These are phyloP conservation scores for Gossypium davidsonii DNA, from an alignment of 441 rosid species.

Conservation along the genomic window DNA sequence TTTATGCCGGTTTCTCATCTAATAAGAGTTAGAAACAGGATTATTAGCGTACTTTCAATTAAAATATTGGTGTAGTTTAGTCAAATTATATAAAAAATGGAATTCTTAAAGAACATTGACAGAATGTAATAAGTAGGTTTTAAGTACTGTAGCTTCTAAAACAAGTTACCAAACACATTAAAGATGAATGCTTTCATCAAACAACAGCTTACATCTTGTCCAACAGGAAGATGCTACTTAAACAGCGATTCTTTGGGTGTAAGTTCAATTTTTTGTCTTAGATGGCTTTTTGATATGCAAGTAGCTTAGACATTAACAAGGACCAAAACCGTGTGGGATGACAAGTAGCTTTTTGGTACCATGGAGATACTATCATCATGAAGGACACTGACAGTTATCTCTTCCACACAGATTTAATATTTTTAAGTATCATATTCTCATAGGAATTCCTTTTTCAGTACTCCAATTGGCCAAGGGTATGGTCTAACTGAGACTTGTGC, in stretches of 20 bases:
- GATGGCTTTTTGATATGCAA: not conserved
- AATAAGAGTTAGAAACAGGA: not conserved
- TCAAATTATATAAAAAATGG: not conserved
- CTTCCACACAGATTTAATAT: not conserved
- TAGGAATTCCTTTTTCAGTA: constrained; percentile 40
- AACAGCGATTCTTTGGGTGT: not conserved
- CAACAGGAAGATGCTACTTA: not conserved
- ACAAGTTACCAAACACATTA: not conserved
- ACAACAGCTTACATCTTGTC: not conserved
- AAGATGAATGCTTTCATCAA: not conserved
- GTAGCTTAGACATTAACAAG: not conserved
- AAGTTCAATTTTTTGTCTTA: not conserved
- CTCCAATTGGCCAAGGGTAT: constrained; percentile 97
- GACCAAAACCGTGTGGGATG: not conserved
- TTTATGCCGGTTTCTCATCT: not conserved
- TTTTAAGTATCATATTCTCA: constrained; percentile 16
- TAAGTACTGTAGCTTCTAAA: not conserved
- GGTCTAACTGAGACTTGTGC: constrained; percentile 99
- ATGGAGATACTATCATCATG: not conserved
- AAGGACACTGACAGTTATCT: not conserved
- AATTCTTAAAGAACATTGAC: not conserved
- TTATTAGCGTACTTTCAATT: not conserved
- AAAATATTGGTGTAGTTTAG: not conserved
- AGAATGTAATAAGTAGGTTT: not conserved
- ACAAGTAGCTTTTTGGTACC: not conserved